Conservation (phyloP, 257 asterid genomes). For the Gynochthodes officinalis region DNA sequence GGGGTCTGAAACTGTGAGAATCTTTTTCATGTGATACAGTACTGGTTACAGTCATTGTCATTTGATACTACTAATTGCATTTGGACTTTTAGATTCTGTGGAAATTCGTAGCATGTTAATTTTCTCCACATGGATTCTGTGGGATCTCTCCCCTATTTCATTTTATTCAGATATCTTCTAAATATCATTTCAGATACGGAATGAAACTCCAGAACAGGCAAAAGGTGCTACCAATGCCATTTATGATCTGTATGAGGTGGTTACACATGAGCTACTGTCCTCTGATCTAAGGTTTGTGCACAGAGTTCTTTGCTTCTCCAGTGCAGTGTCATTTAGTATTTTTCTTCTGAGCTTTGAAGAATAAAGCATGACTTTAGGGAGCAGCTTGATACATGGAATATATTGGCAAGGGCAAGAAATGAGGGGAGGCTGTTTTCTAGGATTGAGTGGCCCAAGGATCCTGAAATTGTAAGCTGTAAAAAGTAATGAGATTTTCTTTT, state of each 20-base stretch:
- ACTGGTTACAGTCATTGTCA: no score
- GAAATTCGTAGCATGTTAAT: neutral
- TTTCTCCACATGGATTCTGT: neutral
- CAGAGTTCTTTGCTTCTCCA: constrained; percentile 15
- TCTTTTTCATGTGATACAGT: neutral
- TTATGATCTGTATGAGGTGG: constrained; percentile 85
- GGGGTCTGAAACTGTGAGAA: neutral
- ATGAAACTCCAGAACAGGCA: constrained; percentile 76
- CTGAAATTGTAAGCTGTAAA: constrained; percentile 60
- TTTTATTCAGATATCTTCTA: constrained; percentile 17
- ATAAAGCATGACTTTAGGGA: constrained; percentile 48
- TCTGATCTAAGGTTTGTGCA: constrained; percentile 69
- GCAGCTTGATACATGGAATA: constrained; percentile 94
- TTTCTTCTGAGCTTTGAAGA: constrained; percentile 1
- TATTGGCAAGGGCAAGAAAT: constrained; percentile 85
- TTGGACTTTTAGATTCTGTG: neutral
- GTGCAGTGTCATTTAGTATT: neutral
- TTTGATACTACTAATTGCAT: neutral
- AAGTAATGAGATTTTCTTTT: neutral
- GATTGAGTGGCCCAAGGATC: constrained; percentile 94
- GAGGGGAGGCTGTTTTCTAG: constrained; percentile 91
- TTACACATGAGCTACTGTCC: constrained; percentile 84
- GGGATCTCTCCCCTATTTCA: neutral
- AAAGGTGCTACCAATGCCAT: constrained; percentile 94
- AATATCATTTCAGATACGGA: constrained; percentile 51